These are phyloP conservation scores for Exophiala sp. DNA, from an alignment of 2,329 filamentous ascomycete species.

Conservation along the genomic window DNA sequence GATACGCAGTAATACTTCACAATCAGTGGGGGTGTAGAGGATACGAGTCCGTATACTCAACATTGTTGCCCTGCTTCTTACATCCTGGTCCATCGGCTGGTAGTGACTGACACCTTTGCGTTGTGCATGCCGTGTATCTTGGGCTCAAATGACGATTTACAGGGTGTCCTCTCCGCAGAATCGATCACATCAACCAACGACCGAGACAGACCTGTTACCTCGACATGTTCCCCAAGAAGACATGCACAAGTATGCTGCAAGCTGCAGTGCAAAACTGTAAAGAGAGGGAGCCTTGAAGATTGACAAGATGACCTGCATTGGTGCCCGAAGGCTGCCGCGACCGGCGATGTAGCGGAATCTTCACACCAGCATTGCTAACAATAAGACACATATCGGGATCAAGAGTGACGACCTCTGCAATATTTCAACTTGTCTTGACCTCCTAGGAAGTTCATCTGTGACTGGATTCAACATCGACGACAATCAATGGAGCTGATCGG, in stretches of 20 bases:
- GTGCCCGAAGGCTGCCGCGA: neutral
- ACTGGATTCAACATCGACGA: neutral
- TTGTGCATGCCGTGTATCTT: neutral
- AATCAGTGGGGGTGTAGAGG: too few species aligned
- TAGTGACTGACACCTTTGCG: neutral
- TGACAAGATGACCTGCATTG: conserved; percentile 1
- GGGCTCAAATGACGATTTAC: neutral
- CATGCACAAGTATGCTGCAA: neutral
- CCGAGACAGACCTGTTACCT: too few species aligned
- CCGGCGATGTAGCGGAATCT: neutral
- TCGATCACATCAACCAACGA: neutral
- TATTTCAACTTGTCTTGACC: too few species aligned
- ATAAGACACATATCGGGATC: neutral
- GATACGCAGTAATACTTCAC: neutral
- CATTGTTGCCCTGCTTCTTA: neutral
- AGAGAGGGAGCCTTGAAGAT: neutral
- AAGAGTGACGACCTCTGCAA: too few species aligned
- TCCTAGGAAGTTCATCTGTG: too few species aligned
- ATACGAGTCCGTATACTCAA: too few species aligned
- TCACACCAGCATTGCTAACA: neutral
- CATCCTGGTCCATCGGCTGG: neutral
- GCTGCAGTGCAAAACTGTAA: neutral
- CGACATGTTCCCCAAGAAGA: too few species aligned
- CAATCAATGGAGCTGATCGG: neutral
- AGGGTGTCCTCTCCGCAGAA: too few species aligned